Base-by-base conservation (phyloP, 2,329 filamentous ascomycete genomes). In the Botrytis galanthina region DNA sequence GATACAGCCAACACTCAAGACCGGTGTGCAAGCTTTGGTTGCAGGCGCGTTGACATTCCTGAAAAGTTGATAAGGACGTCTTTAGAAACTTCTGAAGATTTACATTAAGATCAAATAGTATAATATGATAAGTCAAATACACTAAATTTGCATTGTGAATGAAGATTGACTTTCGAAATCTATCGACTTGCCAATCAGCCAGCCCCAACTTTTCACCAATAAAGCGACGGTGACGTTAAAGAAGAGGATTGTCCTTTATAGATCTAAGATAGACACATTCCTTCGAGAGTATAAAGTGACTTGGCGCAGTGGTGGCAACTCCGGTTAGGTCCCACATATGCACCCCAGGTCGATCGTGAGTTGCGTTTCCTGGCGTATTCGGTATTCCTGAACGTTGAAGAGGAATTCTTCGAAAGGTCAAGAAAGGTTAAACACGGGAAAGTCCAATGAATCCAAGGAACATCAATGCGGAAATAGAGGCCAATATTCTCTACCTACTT, bases 1-100 rank as follows among this genome's bases (percentile, higher is more conserved):
- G 0, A 84, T 91, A 37, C 84, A 87, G 79, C 88, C 88, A 12
- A 91, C 89, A 0, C 79, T 91, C 82, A 84, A 75, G 74, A 82
- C 82, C 7, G 89, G 86, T 0, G 81, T 86, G 4, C 85, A 88
- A 80, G 86, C 86, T 1, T 80, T 88, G 77, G 84, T 84, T 69
- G 79, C 86, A 44, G 85, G 83, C 35, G 86, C 86, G 9, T 82
- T 89, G 82, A 86, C 81, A 0, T 86, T 84, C 74, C 77, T 86
- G 20, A 37, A 37, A 37, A 61, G 12, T 14, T 8, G 10, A 35
- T 5, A 37, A 61, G 10, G 32, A 5, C 12, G 5, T n/a, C 26
- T 51, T 51, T n/a, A 51, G 2, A 14, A 26, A 7, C 48, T 6
- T n/a, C 46, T n/a, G 7, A n/a, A n/a, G 48, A 51, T 51, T 14